phyloP scores from a whole-genome alignment of 2,329 filamentous ascomycete species.

The Arthrobotrys sphaeroides region DNA sequence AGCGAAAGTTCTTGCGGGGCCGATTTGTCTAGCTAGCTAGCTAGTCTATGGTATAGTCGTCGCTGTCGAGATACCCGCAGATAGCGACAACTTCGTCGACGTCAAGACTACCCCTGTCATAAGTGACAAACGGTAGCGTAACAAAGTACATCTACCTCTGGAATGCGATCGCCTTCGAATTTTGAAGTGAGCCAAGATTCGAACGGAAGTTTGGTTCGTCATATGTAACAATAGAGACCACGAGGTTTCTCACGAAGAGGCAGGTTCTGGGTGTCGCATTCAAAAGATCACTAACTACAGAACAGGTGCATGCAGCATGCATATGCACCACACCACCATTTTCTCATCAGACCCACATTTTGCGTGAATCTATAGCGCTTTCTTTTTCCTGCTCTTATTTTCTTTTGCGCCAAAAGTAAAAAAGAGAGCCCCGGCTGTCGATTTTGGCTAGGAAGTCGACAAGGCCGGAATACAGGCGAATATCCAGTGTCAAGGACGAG shows the following conservation, averaged over 20 bases:
- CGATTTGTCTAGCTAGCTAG: constrained; percentile 4
- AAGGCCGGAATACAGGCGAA: constrained; percentile 25
- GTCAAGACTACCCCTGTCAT: constrained; percentile 3
- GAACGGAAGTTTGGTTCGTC: constrained; percentile 28
- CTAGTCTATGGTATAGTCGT: too few relatives aligned
- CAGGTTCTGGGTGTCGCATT: constrained; percentile 24
- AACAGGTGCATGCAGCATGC: constrained; percentile 42
- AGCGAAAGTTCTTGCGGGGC: constrained; percentile 25
- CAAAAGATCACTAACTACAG: constrained; percentile 24
- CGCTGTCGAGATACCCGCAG: constrained; percentile 13
- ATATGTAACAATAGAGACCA: constrained; percentile 41
- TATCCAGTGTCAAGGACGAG: constrained; percentile 10
- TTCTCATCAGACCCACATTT: constrained; percentile 32
- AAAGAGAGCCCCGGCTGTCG: constrained; percentile 10
- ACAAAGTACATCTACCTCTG: background rate
- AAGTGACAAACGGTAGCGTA: background rate
- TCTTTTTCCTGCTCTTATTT: constrained; percentile 22
- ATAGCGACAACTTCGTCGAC: constrained; percentile 14
- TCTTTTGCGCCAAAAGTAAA: constrained; percentile 43
- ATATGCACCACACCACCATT: constrained; percentile 54
- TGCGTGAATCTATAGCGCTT: constrained; percentile 10
- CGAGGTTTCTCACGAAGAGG: constrained; percentile 36
- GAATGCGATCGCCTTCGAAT: background rate
- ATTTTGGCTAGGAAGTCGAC: constrained; percentile 12
- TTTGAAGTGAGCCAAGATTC: constrained; percentile 26